Evolutionary conservation across 495 filamentous ascomycete genomes (phyloP).

Genomic region (Aspergillus panamensis): DNA sequence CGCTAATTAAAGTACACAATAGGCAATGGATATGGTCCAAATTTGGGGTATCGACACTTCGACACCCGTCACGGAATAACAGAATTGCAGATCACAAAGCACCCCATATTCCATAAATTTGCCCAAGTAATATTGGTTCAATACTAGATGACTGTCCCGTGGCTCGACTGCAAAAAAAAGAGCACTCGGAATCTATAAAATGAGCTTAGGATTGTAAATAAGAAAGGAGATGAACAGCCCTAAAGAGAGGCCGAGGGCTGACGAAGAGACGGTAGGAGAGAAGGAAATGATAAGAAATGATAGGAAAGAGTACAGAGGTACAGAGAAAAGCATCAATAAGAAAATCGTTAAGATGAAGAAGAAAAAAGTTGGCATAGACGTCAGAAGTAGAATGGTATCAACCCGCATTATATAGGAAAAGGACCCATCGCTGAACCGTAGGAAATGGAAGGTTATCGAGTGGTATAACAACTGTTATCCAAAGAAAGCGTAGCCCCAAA

Average conservation of each 20-base stretch:
- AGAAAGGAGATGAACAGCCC: not conserved
- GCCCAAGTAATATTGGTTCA: not conserved
- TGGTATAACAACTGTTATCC: conserved; percentile 15
- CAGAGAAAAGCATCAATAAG: conserved; percentile 3
- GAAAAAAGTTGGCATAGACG: conserved; percentile 18
- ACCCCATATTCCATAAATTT: not conserved
- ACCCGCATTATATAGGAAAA: conserved; percentile 30
- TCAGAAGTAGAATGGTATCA: conserved; percentile 39
- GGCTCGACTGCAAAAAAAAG: not conserved
- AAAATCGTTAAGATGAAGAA: conserved; percentile 21
- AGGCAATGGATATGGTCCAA: not conserved
- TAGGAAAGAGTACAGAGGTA: not conserved
- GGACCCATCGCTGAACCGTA: conserved; percentile 18
- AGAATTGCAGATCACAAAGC: not conserved
- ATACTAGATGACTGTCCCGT: no score
- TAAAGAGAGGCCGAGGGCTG: not conserved
- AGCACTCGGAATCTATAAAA: not conserved
- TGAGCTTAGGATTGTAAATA: not conserved
- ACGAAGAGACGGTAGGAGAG: conserved; percentile 1
- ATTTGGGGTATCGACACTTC: conserved; percentile 8
- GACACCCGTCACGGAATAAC: not conserved
- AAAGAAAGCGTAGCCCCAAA: conserved; percentile 2
- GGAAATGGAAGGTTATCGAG: conserved; percentile 10
- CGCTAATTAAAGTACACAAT: conserved; percentile 7
- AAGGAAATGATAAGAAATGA: conserved; percentile 7